Percentiles rank a stretch among this genome's conserved stretches.
These are phyloP conservation scores for Colletotrichum orchidophilum DNA, from an alignment of 2,329 filamentous ascomycete genomes.

Conservation along the genomic window DNA sequence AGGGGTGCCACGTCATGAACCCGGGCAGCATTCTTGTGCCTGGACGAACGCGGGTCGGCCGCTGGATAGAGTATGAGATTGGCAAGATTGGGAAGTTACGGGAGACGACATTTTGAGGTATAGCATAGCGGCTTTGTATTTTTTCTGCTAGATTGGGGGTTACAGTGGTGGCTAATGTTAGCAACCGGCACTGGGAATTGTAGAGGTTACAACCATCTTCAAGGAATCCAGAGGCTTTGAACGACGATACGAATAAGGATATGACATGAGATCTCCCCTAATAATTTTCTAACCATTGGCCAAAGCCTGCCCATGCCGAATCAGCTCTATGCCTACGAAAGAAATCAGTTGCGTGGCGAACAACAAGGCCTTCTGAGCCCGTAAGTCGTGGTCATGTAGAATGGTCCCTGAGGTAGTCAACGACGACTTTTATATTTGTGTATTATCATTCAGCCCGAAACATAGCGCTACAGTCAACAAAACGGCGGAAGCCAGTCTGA, in stretches of 20 bases:
- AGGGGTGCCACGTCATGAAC: constrained; percentile 96
- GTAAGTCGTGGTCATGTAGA: too few relatives aligned
- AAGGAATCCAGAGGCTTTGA: not conserved
- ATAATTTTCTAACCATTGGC: too few relatives aligned
- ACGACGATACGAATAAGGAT: not conserved
- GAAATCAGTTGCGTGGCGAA: too few relatives aligned
- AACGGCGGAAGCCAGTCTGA: too few relatives aligned
- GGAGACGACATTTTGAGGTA: constrained; percentile 67
- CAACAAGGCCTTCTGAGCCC: too few relatives aligned
- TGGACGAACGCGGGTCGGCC: constrained; percentile 73
- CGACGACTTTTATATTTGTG: too few relatives aligned
- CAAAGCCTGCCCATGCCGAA: too few relatives aligned
- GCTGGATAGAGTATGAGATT: constrained; percentile 90
- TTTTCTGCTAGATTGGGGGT: not conserved
- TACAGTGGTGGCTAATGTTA: too few relatives aligned
- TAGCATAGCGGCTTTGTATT: not conserved
- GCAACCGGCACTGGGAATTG: not conserved
- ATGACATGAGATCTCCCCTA: not conserved
- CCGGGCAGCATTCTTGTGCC: constrained; percentile 80
- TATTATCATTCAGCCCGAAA: too few relatives aligned
- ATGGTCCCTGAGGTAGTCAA: too few relatives aligned
- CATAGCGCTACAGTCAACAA: too few relatives aligned
- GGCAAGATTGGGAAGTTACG: constrained; percentile 69
- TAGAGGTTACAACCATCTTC: not conserved
- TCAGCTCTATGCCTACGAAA: too few relatives aligned